A percentile compares a stretch with the other conserved stretches of the same genome.
Conservation (phyloP, 768 basidiomycete species). For the Leucogyrophana mollusca region DNA sequence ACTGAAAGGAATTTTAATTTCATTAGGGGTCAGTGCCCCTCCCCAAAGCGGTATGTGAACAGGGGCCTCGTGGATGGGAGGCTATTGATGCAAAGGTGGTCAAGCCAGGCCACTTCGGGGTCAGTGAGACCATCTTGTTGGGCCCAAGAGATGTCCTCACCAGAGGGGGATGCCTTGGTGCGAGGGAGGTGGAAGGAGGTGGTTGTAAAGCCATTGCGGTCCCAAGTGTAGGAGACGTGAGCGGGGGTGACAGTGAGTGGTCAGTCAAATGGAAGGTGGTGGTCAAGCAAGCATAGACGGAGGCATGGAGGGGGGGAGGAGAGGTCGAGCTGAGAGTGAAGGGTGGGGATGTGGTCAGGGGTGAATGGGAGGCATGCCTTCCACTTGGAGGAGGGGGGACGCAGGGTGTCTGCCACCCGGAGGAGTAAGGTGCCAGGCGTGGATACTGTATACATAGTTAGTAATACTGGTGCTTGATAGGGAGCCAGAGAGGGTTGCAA, state of each 20-base stretch:
- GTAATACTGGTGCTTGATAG: background rate
- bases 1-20: slow-evolving; percentile 19
- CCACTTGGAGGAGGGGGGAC: slow-evolving; percentile 18
- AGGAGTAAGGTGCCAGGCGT: slow-evolving; percentile 15
- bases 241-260: slow-evolving; percentile 22
- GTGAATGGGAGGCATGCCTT: slow-evolving; percentile 31
- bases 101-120: slow-evolving; percentile 17
- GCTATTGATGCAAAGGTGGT: slow-evolving; percentile 29
- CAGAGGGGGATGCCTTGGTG: slow-evolving; percentile 23
- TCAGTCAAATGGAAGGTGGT: slow-evolving; percentile 36
- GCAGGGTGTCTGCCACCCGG: background rate
- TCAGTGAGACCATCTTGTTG: slow-evolving; percentile 24
- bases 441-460: slow-evolving; percentile 14
- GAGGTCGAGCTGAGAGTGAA: slow-evolving; percentile 19
- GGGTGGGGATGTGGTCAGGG: slow-evolving; percentile 7
- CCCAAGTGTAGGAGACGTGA: slow-evolving; percentile 15
- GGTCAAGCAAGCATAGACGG: slow-evolving; percentile 35
- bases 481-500: slow-evolving; percentile 1
- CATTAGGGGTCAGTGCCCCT: slow-evolving; percentile 20
- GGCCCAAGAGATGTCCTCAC: slow-evolving; percentile 35
- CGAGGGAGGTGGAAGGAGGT: slow-evolving; percentile 29
- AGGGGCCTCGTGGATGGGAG: slow-evolving; percentile 21
- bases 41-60: slow-evolving; percentile 23
- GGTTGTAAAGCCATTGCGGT: background rate
- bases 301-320: slow-evolving; percentile 28